Base-by-base conservation (phyloP, 495 filamentous ascomycete species). In the Clohesyomyces aquaticus region DNA sequence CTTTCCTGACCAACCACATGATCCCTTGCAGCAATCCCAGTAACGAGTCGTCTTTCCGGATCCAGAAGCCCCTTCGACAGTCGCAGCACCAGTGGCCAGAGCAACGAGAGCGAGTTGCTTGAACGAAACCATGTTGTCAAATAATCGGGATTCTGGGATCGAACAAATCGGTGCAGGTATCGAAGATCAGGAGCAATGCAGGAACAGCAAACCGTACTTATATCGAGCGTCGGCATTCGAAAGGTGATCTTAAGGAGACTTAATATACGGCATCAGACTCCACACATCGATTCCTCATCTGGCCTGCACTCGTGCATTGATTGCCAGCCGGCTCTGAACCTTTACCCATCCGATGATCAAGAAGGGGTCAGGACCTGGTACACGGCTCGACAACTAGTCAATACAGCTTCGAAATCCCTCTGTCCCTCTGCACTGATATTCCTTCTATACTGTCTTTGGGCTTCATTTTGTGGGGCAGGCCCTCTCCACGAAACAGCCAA, bases 21-120 rank as follows among this genome's bases (percentile, higher is more conserved):
- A 82, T 52, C 85, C 80, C 73, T 88, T 87, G 79, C 85, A 88
- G 78, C 85, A 87, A 74, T 88, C 85, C 85, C 85, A 88, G 77
- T 88, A 88, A 32, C 85, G 80, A 26, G 84, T 88, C 18, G 85
- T 87, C 51, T 72, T 79, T 46, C 83, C 84, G 27, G 64, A 72
- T 4, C 32, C 45, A 51, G 63, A 66, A 6, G 56, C 52, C 50
- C 62, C 68, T 18, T 71, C 41, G 38, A 73, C 46, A 50, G 63
- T 65, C 27, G 71, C 68, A 42, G 62, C 55, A 41, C 68, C 69
- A 4, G 67, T 57, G 21, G 48, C 16, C 11, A 70, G 48, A 1
- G 67, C 58, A 18, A 66, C 18, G 19, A 70, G 16, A 47, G 58
- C 63, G 22, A 70, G 42, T 4, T 58, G 52, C 53, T 62, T 66